These are phyloP conservation scores for Coemansia sp. DNA, from an alignment of 192 early-diverging fungal species.

Conservation along the genomic window DNA sequence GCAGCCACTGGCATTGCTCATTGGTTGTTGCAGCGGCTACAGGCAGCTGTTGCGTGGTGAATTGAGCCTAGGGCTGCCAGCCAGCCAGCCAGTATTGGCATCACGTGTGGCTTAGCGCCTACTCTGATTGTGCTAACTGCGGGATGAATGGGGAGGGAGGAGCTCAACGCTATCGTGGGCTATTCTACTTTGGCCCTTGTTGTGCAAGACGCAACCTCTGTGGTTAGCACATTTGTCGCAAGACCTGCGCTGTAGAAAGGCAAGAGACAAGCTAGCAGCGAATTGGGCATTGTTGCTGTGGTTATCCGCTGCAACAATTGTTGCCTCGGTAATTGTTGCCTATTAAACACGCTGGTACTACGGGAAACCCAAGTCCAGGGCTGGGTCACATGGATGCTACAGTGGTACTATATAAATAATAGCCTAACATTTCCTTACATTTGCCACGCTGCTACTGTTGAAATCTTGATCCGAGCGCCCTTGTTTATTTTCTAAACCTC, in stretches of 20 bases:
- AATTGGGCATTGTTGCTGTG: conserved; percentile 1
- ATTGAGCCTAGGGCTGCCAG: background rate
- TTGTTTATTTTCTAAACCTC: background rate
- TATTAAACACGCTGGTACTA: background rate
- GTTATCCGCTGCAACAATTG: conserved; percentile 9
- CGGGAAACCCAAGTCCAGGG: conserved; percentile 7
- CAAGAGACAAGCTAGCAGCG: background rate
- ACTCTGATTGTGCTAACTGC: background rate
- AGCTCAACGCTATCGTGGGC: background rate
- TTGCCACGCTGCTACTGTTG: background rate
- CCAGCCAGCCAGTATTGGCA: background rate
- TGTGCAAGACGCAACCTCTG: background rate
- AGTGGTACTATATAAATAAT: background rate
- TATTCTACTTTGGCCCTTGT: background rate
- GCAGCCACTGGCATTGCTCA: background rate
- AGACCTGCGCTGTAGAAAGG: conserved; percentile 8
- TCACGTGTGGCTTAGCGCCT: conserved; percentile 8
- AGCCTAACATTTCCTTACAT: background rate
- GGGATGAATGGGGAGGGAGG: background rate
- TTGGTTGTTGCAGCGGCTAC: background rate
- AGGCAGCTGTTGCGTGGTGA: background rate
- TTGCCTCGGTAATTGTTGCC: background rate
- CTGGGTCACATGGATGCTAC: background rate
- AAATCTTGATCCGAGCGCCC: background rate
- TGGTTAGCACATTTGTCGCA: conserved; percentile 1